Conservation (phyloP, 371 early-diverging fungal genomes). For the Mucor piriformis region DNA sequence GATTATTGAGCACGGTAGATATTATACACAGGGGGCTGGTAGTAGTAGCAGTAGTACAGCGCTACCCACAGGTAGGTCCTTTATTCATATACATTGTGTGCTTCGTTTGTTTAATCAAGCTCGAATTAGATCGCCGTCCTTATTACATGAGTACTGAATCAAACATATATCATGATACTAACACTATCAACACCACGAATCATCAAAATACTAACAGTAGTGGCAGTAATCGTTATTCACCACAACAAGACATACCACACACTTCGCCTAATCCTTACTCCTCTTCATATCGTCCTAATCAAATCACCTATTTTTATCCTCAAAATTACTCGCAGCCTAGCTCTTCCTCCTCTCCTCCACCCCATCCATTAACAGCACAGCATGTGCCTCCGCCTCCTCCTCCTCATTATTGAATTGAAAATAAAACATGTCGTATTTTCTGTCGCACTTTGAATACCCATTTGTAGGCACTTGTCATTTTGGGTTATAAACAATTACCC, state of each 20-base stretch:
- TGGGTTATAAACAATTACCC: no score
- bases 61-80: neutral
- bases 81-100: no score
- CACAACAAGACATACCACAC: neutral
- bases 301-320: neutral
- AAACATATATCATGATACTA: neutral
- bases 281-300: neutral
- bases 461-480: no score
- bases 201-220: neutral
- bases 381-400: constrained; percentile 1
- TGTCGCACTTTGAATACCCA: no score
- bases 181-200: no score
- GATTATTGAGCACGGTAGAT: neutral
- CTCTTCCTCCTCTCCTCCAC: neutral
- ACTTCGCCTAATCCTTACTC: neutral
- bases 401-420: neutral
- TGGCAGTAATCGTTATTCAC: neutral
- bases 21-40: neutral
- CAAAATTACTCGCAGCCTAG: neutral
- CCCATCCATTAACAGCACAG: neutral
- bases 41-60: neutral
- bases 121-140: neutral
- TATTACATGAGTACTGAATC: neutral
- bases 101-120: no score
- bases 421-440: neutral